Evolutionary conservation across 805 yeast species (phyloP), one percentile per base, ranked within the genome.

Genomic region (Candida easanensis): DNA sequence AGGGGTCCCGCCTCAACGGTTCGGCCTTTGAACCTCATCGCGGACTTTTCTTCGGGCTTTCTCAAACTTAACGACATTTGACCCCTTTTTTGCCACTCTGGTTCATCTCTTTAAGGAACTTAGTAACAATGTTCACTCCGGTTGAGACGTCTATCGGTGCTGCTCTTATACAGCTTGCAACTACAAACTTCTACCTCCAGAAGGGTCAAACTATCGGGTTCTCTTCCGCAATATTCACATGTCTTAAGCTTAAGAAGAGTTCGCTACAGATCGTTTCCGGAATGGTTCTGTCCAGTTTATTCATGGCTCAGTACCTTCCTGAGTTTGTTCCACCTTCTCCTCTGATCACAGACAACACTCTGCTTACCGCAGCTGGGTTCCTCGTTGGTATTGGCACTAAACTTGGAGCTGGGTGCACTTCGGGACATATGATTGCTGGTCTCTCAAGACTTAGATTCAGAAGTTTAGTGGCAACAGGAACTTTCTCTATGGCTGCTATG

Each of bases 351-450:
- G 32, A 46, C 15, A 18, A 38, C n/a, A 10, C 25, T 2, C 14
- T 43, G 15, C 33, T 41, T 16, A 18, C 39, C 22, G 11, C 46
- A 8, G 65, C 75, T 2, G 80, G 80, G 0, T 42, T 65, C 0
- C 50, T 74, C 2, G 74, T 69, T 3, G 81, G 81, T 0, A 17
- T 69, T 2, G 81, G 81, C 1, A 70, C 80, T 0, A 65, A 65
- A 26, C 53, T 63, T 25, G 80, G 76, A 0, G 59, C 66, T 23
- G 81, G 80, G 2, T 76, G 81, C 43, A 76, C 80, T 1, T 74
- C 79, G 0, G 81, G 81, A 3, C 80, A 76, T 50, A 72, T 76
- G 77, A 57, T 76, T 5, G 61, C 64, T 16, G 81, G 81, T 0
- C 39, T 76, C n/a, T 69, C 78, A 9, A 60, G 80, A 36, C 50